Evolutionary conservation across 768 basidiomycete genomes (phyloP).

Genomic region (Leccinellum rugosiceps): DNA sequence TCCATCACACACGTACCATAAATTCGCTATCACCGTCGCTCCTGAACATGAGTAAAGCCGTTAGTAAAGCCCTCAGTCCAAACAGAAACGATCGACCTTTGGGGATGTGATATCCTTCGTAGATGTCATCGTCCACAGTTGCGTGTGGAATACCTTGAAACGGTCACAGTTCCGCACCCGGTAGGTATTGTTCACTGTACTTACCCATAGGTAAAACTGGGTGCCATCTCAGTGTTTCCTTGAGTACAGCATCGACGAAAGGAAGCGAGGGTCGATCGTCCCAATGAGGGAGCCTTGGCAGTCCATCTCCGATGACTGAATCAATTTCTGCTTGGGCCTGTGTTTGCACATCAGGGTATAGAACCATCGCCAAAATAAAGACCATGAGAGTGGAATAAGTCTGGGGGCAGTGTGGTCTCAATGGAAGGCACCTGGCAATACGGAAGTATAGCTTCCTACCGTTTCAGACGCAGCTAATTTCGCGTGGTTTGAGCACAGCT

Average conservation of each 20-base stretch:
- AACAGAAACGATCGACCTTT: conserved; percentile 33
- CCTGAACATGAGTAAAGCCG: conserved; percentile 5
- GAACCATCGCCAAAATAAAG: conserved; percentile 24
- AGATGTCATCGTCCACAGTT: conserved; percentile 38
- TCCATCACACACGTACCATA: conserved; percentile 7
- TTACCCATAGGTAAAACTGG: conserved; percentile 13
- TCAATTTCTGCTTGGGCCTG: conserved; percentile 20
- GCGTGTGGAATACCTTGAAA: conserved; percentile 30
- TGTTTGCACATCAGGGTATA: conserved; percentile 25
- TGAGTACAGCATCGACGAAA: conserved; percentile 20
- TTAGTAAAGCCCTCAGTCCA: not conserved
- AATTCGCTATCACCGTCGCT: conserved; percentile 18
- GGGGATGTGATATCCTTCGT: conserved; percentile 49
- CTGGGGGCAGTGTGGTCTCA: conserved; percentile 11
- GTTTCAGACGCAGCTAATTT: conserved; percentile 23
- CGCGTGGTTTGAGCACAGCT: conserved; percentile 8
- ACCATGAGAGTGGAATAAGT: conserved; percentile 18
- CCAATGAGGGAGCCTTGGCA: conserved; percentile 19
- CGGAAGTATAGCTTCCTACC: conserved; percentile 11
- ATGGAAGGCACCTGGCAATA: not conserved
- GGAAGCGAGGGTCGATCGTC: conserved; percentile 20
- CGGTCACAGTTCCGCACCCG: not conserved
- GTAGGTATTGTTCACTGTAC: not conserved
- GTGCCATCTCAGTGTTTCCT: conserved; percentile 27
- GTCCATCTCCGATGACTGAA: conserved; percentile 12